Percentiles rank a stretch among this genome's conserved stretches.
phyloP scores from a whole-genome alignment of 129 eudicot genomes.

The Chrysanthemum lavandulifolium region DNA sequence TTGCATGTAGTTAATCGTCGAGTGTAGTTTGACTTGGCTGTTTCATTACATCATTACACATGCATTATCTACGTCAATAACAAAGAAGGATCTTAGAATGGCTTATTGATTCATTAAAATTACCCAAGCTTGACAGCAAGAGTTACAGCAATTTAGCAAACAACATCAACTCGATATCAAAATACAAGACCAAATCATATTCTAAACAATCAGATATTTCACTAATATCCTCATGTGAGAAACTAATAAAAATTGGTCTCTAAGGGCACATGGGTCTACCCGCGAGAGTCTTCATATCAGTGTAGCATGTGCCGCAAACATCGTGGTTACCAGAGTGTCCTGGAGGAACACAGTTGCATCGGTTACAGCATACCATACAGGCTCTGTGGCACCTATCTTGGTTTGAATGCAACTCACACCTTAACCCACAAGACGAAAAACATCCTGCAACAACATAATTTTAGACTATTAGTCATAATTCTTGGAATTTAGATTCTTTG shows the following conservation, averaged over 20 bases:
- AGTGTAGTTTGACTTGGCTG: too few species aligned
- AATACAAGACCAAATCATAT: constrained; percentile 23
- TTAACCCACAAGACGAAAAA: too few species aligned
- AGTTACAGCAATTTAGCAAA: constrained; percentile 10
- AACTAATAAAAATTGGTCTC: constrained; percentile 12
- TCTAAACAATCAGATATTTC: not conserved
- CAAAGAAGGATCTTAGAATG: not conserved
- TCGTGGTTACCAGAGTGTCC: constrained; percentile 18
- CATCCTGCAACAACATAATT: constrained; percentile 8
- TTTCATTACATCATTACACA: not conserved
- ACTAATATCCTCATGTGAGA: too few species aligned
- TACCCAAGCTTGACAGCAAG: constrained; percentile 7
- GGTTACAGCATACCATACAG: constrained; percentile 67
- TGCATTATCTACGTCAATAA: not conserved
- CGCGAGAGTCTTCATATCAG: constrained; percentile 67
- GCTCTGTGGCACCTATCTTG: constrained; percentile 58
- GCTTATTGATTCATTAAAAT: constrained; percentile 7
- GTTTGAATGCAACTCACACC: constrained; percentile 64
- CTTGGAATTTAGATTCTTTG: not conserved
- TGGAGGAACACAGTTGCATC: constrained; percentile 97
- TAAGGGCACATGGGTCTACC: constrained; percentile 80
- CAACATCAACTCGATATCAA: constrained; percentile 8
- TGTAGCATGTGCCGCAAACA: constrained; percentile 70
- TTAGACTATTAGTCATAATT: not conserved
- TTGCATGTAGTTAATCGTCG: not conserved